Conservation (phyloP, 805 yeast species). For the Ogataea angusta region DNA sequence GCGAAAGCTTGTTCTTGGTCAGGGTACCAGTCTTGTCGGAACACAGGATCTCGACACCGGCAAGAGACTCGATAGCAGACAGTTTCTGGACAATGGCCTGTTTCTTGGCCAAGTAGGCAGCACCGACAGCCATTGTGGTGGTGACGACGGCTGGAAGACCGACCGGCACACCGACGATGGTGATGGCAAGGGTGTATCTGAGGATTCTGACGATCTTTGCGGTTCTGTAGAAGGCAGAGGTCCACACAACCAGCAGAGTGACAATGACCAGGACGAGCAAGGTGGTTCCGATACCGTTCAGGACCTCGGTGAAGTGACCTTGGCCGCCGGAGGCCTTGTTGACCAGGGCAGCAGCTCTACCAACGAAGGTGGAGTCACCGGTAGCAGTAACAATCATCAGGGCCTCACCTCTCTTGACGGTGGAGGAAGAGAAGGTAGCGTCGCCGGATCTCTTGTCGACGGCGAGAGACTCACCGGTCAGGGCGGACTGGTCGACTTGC, state of each 20-base stretch:
- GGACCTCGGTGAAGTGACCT: slow-evolving; percentile 96
- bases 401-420: slow-evolving; percentile 94
- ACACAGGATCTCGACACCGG: slow-evolving; percentile 97
- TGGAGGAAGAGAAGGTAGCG: slow-evolving; percentile 84
- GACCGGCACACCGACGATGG: slow-evolving; percentile 97
- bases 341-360: slow-evolving; percentile 96
- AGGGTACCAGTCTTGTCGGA: slow-evolving; percentile 98
- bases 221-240: slow-evolving; percentile 91
- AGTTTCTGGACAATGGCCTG: slow-evolving; percentile 96
- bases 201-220: slow-evolving; percentile 80
- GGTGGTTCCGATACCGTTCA: slow-evolving; percentile 95
- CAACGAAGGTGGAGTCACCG: slow-evolving; percentile 93
- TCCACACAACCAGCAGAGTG: slow-evolving; percentile 87
- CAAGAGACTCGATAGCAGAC: slow-evolving; percentile 94
- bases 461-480: slow-evolving; percentile 96
- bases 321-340: slow-evolving; percentile 89
- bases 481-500: slow-evolving; percentile 94
- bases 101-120: slow-evolving; percentile 96
- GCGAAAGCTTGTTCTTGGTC: slow-evolving; percentile 93
- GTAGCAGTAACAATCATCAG: slow-evolving; percentile 92
- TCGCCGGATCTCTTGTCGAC: slow-evolving; percentile 91
- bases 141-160: slow-evolving; percentile 98
- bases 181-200: slow-evolving; percentile 90
- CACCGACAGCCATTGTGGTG: slow-evolving; percentile 99
- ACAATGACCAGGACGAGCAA: slow-evolving; percentile 83